These are phyloP conservation scores for Asterophora parasitica DNA, from an alignment of 768 basidiomycete genomes.

Conservation along the genomic window DNA sequence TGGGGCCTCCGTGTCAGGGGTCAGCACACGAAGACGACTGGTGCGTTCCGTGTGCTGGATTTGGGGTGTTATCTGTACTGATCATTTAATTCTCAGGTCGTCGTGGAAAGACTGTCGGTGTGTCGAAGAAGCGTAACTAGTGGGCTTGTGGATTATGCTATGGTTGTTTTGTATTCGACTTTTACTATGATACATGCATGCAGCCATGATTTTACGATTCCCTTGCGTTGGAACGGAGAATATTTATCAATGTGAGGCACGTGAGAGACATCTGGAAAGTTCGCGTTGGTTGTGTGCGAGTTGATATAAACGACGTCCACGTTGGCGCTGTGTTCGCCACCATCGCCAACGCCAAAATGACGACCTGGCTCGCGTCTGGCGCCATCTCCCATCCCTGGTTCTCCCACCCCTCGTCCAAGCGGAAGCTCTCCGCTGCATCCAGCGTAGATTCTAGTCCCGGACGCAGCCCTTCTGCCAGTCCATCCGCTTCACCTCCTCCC, in stretches of 20 bases:
- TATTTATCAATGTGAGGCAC: constrained; percentile 3
- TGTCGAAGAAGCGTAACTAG: constrained; percentile 83
- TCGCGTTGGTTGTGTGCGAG: constrained; percentile 2
- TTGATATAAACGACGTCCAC: background rate
- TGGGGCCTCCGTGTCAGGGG: constrained; percentile 96
- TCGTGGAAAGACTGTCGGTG: constrained; percentile 94
- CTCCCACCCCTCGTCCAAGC: constrained; percentile 32
- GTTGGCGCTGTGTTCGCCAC: background rate
- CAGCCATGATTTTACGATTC: background rate
- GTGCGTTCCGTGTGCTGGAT: constrained; percentile 40
- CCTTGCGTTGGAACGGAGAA: too few relatives aligned
- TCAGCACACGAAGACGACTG: constrained; percentile 99
- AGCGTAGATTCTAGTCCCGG: constrained; percentile 11
- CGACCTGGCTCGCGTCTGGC: constrained; percentile 22
- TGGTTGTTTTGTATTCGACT: constrained; percentile 12
- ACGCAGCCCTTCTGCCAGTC: constrained; percentile 9
- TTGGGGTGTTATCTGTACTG: background rate
- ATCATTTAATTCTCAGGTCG: constrained; percentile 50
- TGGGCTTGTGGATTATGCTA: constrained; percentile 9
- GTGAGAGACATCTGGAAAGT: constrained; percentile 12
- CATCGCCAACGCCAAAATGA: constrained; percentile 7
- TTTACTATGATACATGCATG: constrained; percentile 13
- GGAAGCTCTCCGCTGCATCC: constrained; percentile 27
- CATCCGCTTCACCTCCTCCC: constrained; percentile 19
- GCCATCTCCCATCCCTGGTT: constrained; percentile 43